Base-by-base conservation (phyloP, 352 stramenopile species). In the Phytophthora pinifolia region DNA sequence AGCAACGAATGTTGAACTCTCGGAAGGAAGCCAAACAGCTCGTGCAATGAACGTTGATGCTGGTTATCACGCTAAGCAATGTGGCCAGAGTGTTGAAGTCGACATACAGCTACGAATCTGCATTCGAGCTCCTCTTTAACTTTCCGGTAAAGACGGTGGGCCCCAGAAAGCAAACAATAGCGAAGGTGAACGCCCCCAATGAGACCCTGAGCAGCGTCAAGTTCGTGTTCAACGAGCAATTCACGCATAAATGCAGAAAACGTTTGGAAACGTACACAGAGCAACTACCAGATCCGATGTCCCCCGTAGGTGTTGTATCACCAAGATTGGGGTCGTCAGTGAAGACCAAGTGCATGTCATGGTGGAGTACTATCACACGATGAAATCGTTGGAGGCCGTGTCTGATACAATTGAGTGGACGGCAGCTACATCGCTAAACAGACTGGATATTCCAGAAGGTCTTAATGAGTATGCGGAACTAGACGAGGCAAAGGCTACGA, bases 61-160 rank as follows among this genome's bases (percentile, higher is more conserved):
- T 31, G n/a, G 31, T 51, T 31, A 20, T 17, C 4, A 32, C 29
- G 5, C 44, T 51, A 20, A 29, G n/a, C 15, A 41, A 41, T 33
- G 44, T 41, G 5, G 9, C 15, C 1, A 41, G 18, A 33, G 15
- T 27, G 31, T n/a, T 51, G n/a, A 32, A 51, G 4, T 41, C 30
- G 4, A 31, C 9, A 2, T 51, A 51, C 44, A 51, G 15, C 29
- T 49, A 49, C 17, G 43, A 51, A 34, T 29, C n/a, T 13, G 44
- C 30, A 25, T 15, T 15, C 18, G 18, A 44, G 1, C 30, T 44
- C 17, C 17, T 44, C 27, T 44, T 20, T 12, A 44, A 3, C 37
- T 44, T 44, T 20, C 9, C 14, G 3, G 3, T n/a, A n/a, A 14
- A 29, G 18, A 25, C 6, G 2, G 15, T 44, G 37, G 17, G 15